Evolutionary conservation across 805 yeast genomes (phyloP).

Genomic region (Nakazawaea wyomingensis): DNA sequence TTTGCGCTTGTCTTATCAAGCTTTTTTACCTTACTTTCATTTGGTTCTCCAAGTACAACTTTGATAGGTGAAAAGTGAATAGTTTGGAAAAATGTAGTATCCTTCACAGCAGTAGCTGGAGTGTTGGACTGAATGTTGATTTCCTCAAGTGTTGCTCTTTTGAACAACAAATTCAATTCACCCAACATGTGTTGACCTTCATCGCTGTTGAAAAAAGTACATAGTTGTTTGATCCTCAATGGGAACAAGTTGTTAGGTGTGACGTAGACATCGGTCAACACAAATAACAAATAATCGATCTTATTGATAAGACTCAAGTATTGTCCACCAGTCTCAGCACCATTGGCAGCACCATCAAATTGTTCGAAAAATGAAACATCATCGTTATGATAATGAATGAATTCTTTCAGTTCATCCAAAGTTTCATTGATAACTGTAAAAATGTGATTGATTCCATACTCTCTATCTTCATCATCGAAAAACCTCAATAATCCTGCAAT

Average conservation of each 20-base stretch:
- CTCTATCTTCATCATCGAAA: slow-evolving; percentile 50
- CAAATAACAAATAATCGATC: slow-evolving; percentile 41
- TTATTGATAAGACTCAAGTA: slow-evolving; percentile 31
- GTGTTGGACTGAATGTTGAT: slow-evolving; percentile 40
- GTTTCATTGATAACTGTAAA: slow-evolving; percentile 14
- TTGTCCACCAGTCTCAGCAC: slow-evolving; percentile 25
- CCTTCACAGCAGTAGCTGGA: slow-evolving; percentile 42
- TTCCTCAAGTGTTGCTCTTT: slow-evolving; percentile 55
- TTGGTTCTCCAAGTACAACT: slow-evolving; percentile 39
- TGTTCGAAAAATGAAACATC: slow-evolving; percentile 32
- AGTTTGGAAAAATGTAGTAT: slow-evolving; percentile 33
- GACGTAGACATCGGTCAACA: slow-evolving; percentile 52
- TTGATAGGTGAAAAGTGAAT: slow-evolving; percentile 35
- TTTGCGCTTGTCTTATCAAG: slow-evolving; percentile 48
- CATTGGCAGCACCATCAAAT: slow-evolving; percentile 23
- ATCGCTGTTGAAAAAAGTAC: slow-evolving; percentile 35
- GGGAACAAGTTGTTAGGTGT: slow-evolving; percentile 47
- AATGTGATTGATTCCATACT: slow-evolving; percentile 34
- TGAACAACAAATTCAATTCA: slow-evolving; percentile 40
- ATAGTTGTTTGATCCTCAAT: slow-evolving; percentile 36
- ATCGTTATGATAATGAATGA: slow-evolving; percentile 24
- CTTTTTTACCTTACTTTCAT: slow-evolving; percentile 25
- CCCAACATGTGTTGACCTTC: slow-evolving; percentile 36
- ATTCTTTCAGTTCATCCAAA: slow-evolving; percentile 18
- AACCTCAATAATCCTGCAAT: slow-evolving; percentile 49